A percentile compares a stretch with the other conserved stretches of the same genome.
Conservation (phyloP, 208 protist genomes). For the Leishmania amazonensis region DNA sequence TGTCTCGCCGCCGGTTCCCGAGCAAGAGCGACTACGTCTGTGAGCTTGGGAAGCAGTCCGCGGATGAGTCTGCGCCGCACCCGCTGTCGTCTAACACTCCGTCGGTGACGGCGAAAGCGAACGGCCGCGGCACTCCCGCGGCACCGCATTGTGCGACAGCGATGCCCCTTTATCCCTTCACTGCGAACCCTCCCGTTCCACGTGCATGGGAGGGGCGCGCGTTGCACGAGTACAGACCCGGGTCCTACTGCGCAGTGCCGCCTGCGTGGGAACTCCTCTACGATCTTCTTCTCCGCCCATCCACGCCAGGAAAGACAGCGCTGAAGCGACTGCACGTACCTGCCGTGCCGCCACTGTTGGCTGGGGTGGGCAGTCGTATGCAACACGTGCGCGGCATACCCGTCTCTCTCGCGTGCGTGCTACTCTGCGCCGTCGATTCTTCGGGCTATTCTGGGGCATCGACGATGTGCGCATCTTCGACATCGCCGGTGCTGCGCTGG, state of each 20-base stretch:
- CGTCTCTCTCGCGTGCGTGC: background rate
- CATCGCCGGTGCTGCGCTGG: background rate
- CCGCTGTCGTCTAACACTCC: background rate
- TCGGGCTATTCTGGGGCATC: background rate
- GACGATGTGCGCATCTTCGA: background rate
- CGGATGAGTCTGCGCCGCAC: background rate
- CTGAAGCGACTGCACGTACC: background rate
- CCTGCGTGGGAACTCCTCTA: slow-evolving; percentile 27
- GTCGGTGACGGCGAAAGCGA: background rate
- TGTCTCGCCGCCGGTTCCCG: slow-evolving; percentile 14
- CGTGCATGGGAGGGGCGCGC: slow-evolving; percentile 11
- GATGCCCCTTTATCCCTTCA: slow-evolving; percentile 4
- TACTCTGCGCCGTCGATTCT: slow-evolving; percentile 2
- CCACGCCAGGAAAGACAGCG: background rate
- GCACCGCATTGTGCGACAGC: background rate
- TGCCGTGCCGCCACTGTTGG: slow-evolving; percentile 14
- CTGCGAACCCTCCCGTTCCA: background rate
- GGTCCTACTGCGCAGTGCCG: slow-evolving; percentile 24
- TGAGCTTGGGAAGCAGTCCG: background rate
- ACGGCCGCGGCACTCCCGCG: background rate
- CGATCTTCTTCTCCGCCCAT: slow-evolving; percentile 13
- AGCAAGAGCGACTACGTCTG: slow-evolving; percentile 14
- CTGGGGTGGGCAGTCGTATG: background rate
- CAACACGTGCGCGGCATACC: background rate
- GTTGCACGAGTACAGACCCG: slow-evolving; percentile 13